Base-by-base conservation (phyloP, 306 rosid species). In the Cyamopsis tetragonoloba region DNA sequence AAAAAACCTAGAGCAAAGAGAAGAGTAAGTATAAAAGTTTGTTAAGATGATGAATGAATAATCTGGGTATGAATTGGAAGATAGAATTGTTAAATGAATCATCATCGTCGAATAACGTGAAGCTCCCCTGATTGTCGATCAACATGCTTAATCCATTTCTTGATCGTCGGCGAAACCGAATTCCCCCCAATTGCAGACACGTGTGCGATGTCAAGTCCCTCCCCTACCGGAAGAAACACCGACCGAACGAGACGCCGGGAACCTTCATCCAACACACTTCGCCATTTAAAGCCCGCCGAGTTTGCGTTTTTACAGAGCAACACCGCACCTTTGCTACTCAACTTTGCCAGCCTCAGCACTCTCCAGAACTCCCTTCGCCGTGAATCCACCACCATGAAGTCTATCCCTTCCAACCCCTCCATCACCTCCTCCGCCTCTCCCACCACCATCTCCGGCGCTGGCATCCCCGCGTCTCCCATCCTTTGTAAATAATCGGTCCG, bases 151-250 rank as follows among this genome's bases (percentile, higher is more conserved):
- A 90, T 68, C 99, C 99, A 93, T 75, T 66, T 85, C 48, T 56
- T 58, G n/a, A n/a, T n/a, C n/a, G n/a, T n/a, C n/a, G n/a, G n/a
- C n/a, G n/a, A n/a, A n/a, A n/a, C n/a, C n/a, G n/a, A n/a, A n/a
- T n/a, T n/a, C n/a, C 72, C 83, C 12, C 81, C 93, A 2, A 63
- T 22, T 26, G 76, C 74, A 0, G 93, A 86, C 7, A 93, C 90
- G 14, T 93, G 90, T 1, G 99, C 99, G 0, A 90, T 86, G 31
- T 93, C 95, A 44, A 93, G 77, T 0, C 99, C 99, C 26, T 73
- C 70, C 54, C 96, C 99, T 0, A 93, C 99, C 1, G 97, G 99
- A 74, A 93, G 83, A 79, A 83, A 90, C 67, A 91, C 97, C 1
- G 99, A 82, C 2, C 92, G 71, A 1, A 88, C 92, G 31, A 93